These are phyloP conservation scores for Ophiocordyceps robertsii DNA, from an alignment of 2,329 filamentous ascomycete genomes.

Conservation along the genomic window DNA sequence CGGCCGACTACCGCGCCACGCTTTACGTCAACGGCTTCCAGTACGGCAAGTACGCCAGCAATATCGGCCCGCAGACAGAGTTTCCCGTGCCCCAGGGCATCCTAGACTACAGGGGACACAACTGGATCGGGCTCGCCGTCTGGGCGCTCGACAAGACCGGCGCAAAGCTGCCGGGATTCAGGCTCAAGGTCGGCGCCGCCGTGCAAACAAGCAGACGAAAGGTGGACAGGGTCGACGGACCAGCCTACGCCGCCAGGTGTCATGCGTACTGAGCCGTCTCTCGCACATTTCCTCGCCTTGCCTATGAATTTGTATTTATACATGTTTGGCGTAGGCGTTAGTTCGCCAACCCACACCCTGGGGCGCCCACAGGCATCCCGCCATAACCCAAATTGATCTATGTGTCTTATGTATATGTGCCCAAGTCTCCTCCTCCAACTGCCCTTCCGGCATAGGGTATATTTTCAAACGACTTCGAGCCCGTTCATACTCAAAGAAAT, in stretches of 20 bases:
- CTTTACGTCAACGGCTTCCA: slow-evolving; percentile 68
- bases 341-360: too few species aligned
- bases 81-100: slow-evolving; percentile 66
- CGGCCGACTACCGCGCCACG: slow-evolving; percentile 40
- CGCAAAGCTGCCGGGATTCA: slow-evolving; percentile 41
- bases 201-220: slow-evolving; percentile 34
- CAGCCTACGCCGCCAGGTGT: slow-evolving; percentile 29
- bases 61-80: slow-evolving; percentile 59
- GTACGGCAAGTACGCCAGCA: slow-evolving; percentile 46
- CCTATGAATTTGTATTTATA: too few species aligned
- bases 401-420: background rate
- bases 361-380: too few species aligned
- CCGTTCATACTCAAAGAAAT: too few species aligned
- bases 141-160: slow-evolving; percentile 50
- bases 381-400: background rate
- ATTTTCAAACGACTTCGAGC: too few species aligned
- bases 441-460: too few species aligned
- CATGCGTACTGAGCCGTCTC: slow-evolving; percentile 32
- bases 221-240: slow-evolving; percentile 30
- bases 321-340: too few species aligned
- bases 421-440: too few species aligned
- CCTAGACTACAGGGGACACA: slow-evolving; percentile 55
- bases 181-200: slow-evolving; percentile 32
- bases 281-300: background rate
- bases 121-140: slow-evolving; percentile 54